Evolutionary conservation across 768 basidiomycete genomes (phyloP), one percentile per base, ranked within the genome.

Genomic region (Clavaria fumosa): DNA sequence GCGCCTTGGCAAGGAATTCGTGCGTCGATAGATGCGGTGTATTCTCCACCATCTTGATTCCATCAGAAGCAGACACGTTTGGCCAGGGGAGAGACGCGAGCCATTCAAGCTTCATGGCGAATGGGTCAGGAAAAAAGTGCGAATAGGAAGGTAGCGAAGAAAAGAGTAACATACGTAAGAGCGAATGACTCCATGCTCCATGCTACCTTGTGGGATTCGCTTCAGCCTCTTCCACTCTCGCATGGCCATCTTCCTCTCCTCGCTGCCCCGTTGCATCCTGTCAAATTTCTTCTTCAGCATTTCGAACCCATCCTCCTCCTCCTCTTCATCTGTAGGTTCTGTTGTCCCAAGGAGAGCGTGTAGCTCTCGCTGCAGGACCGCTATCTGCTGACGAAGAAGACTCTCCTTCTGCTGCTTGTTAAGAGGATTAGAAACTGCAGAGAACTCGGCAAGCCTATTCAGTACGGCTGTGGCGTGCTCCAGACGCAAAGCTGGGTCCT

Each of bases 381-480:
- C 71, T 10, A 83, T 71, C 47, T 86, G 84, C 46, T 86, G 84
- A 17, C 81, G 74, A 2, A 88, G 66, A 61, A 84, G 86, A 49
- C 78, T 79, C 42, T 85, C 84, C 49, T 86, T 86, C 56, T 88
- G 84, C 47, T 86, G 84, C 40, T 81, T 84, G 18, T 79, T 81
- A n/a, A 86, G 66, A 3, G 75, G 75, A 51, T 88, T 83, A 44
- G 83, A 81, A 7, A 88, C 78, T 15, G 79, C 84, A 15, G 73
- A 72, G 23, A 86, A 84, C 28, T 79, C 79, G 2, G 73, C 61
- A 36, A 78, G 77, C 47, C 84, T 86, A 32, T 73, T 55, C 50
- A 86, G 78, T 7, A 86, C 10, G 11, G 35, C 7, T 22, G 34
- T n/a, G 6, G 6, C 18, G 15, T 18, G n/a, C n/a, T 19, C 9